A percentile compares a stretch with the other conserved stretches of the same genome.
phyloP scores from a whole-genome alignment of 2,329 filamentous ascomycete species.

The Hortaea werneckii region DNA sequence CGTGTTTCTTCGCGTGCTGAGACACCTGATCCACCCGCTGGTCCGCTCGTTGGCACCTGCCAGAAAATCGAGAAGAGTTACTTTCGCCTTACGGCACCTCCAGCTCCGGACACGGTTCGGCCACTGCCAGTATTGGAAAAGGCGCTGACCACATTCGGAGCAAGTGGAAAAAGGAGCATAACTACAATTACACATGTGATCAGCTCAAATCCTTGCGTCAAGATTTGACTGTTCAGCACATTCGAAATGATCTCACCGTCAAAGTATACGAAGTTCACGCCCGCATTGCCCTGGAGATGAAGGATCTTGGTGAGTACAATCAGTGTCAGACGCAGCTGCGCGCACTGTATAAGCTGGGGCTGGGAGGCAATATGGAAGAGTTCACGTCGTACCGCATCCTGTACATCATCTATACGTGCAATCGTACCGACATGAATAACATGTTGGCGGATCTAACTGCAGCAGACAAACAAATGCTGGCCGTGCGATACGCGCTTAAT shows the following conservation, averaged over 20 bases:
- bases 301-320: constrained; percentile 99
- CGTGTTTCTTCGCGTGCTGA: constrained; percentile 32
- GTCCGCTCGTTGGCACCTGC: constrained; percentile 77
- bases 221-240: constrained; percentile 94
- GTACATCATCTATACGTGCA: constrained; percentile 98
- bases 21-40: constrained; percentile 37
- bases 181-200: constrained; percentile 96
- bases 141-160: constrained; percentile 82
- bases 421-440: constrained; percentile 96
- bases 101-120: constrained; percentile 79
- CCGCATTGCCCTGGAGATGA: constrained; percentile 93
- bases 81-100: constrained; percentile 82
- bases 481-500: constrained; percentile 82
- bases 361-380: constrained; percentile 84
- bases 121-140: constrained; percentile 70
- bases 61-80: constrained; percentile 85
- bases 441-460: constrained; percentile 96
- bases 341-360: constrained; percentile 74
- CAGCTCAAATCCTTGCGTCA: constrained; percentile 98
- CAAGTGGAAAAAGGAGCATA: constrained; percentile 88
- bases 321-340: constrained; percentile 98
- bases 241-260: constrained; percentile 94
- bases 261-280: constrained; percentile 96
- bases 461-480: constrained; percentile 79
- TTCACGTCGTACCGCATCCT: constrained; percentile 99